Evolutionary conservation across 192 early-diverging fungal genomes (phyloP), one percentile per base, ranked within the genome.

Genomic region (Phycomyces blakesleeanus): DNA sequence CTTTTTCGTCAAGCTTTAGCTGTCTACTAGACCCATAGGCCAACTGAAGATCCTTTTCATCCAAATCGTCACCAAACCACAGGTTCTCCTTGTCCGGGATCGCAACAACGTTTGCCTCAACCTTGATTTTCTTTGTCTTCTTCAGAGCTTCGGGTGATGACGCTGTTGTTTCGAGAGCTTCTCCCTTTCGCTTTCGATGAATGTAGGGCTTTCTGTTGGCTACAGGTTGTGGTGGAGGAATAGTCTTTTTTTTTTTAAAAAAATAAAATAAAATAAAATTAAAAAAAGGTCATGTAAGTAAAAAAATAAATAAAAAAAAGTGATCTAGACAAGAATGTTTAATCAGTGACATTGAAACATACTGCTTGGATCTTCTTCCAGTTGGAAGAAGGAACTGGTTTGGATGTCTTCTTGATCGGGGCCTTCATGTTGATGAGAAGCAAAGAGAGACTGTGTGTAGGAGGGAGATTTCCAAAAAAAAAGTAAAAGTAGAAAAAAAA

Each of bases 41-140:
- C 14, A 64, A 68, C 6, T 75, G 66, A 6, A 81, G 64, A 50
- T 74, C 76, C n/a, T 81, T 70, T 26, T 78, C 68, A 21, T 76
- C 71, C 22, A 83, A 67, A 29, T 83, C 81, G 12, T 81, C 80
- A 40, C 44, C 72, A 59, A 83, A 83, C 81, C 81, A 83, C 12
- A 83, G 63, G 20, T 78, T 60, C 8, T 76, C 67, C 10, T 67
- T 70, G 14, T 76, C 75, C 51, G 64, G 69, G 42, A 67, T 78
- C 20, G 22, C 34, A 2, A 25, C 15, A 0, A 14, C 38, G 10
- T 38, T 18, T 10, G 44, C 1, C 2, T 62, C 39, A 57, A 57
- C 67, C 0, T 38, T 24, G 12, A 15, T 34, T 20, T 64, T 18
- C 37, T 63, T 58, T n/a, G n/a, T n/a, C 2, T 37, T 38, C 21